A percentile compares a stretch with the other conserved stretches of the same genome.
Evolutionary conservation across 2,329 filamentous ascomycete species (phyloP).

Genomic region (Coniochaeta prunicola): DNA sequence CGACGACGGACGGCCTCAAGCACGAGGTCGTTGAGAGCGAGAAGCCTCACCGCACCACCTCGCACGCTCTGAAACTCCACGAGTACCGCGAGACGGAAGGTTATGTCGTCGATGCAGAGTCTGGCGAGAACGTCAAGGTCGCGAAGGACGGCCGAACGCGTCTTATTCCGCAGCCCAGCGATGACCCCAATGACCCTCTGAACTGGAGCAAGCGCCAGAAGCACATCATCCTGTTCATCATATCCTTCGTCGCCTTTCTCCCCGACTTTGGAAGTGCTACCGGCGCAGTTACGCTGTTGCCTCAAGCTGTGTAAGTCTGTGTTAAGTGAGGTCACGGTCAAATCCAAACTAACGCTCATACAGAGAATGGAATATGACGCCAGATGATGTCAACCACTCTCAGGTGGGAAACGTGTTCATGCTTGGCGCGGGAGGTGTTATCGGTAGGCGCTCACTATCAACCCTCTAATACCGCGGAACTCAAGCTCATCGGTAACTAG

Average conservation of each 20-base stretch:
- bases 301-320: slow-evolving; percentile 29
- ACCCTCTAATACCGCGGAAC: neutral
- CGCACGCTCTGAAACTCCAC: slow-evolving; percentile 17
- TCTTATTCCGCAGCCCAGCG: slow-evolving; percentile 46
- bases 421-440: slow-evolving; percentile 33
- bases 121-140: slow-evolving; percentile 22
- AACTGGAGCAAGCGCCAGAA: slow-evolving; percentile 46
- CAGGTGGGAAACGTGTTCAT: slow-evolving; percentile 46
- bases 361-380: slow-evolving; percentile 39
- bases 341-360: neutral
- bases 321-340: neutral
- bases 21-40: neutral
- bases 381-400: slow-evolving; percentile 41
- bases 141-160: slow-evolving; percentile 35
- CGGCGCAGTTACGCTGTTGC: slow-evolving; percentile 33
- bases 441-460: slow-evolving; percentile 20
- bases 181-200: slow-evolving; percentile 42
- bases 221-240: slow-evolving; percentile 37
- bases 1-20: neutral
- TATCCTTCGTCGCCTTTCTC: slow-evolving; percentile 37
- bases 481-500: slow-evolving; percentile 9
- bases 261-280: slow-evolving; percentile 42
- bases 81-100: slow-evolving; percentile 26
- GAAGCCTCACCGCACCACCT: neutral
- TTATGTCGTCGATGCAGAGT: slow-evolving; percentile 29